Base-by-base conservation (phyloP, 2,329 filamentous ascomycete genomes). In the Aspergillus luchuensis region DNA sequence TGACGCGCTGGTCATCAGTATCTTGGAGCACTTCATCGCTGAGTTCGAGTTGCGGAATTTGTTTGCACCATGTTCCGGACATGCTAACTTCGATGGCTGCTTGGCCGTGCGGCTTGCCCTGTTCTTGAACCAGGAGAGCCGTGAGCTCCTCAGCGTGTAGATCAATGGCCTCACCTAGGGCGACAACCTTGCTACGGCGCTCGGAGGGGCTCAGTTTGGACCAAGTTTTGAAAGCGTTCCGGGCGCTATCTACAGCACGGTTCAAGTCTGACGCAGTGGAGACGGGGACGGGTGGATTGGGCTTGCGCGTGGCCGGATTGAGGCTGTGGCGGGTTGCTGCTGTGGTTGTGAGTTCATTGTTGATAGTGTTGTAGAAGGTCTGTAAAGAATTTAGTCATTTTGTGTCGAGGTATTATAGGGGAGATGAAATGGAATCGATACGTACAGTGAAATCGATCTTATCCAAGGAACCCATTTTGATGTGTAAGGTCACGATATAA, bases 11-110 rank as follows among this genome's bases (percentile, higher is more conserved):
- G 13, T 66, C 72, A 23, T 77, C 77, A 61, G 79, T 76, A 47
- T 84, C 81, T 63, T 76, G 75, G 57, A 81, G 71, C 62, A 81
- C 63, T 58, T 82, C 77, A 59, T 82, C 80, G 54, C 77, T 69
- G 11, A 84, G 74, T 3, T 74, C 72, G 11, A 67, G 53, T 8
- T 56, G 64, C n/a, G 59, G 49, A 28, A 59, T 58, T 33, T 52
- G 49, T 15, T 39, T 50, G 11, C n/a, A 21, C 56, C 60, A 59
- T 21, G 67, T 30, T 15, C 62, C 36, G 43, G 57, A 53, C 7
- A n/a, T 45, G 10, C 45, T 45, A 5, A 70, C 13, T 52, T 70
- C 68, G 7, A 36, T 45, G 13, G 50, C 15, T 0, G 50, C 50
- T 53, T 53, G 50, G 8, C 17, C 15, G 5, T 19, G 30, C 8